These are phyloP conservation scores for Saturnispora saitoi DNA, from an alignment of 805 yeast species.

Conservation along the genomic window DNA sequence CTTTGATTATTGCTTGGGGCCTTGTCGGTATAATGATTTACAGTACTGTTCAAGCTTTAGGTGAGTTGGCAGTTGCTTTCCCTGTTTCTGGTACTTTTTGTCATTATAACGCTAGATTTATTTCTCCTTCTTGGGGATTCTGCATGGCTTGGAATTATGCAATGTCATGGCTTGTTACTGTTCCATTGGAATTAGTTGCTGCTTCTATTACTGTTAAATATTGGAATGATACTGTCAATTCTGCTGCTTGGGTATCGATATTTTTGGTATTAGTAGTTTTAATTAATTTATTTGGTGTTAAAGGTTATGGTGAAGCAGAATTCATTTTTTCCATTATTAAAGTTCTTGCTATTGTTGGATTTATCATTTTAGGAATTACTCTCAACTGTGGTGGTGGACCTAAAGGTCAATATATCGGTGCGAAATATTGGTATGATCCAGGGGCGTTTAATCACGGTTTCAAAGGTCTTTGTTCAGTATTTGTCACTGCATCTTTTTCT, in stretches of 20 bases:
- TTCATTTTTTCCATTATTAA: constrained; percentile 44
- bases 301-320: constrained; percentile 61
- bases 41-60: constrained; percentile 51
- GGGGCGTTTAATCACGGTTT: constrained; percentile 42
- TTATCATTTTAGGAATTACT: constrained; percentile 43
- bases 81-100: constrained; percentile 53
- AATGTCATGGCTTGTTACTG: constrained; percentile 40
- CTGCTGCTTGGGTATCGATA: constrained; percentile 46
- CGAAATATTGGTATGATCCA: constrained; percentile 48
- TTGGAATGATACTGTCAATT: constrained; percentile 36
- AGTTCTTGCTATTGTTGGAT: constrained; percentile 47
- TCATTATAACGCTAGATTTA: constrained; percentile 46
- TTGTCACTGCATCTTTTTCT: constrained; percentile 51
- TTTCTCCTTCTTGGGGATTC: constrained; percentile 50
- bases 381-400: constrained; percentile 56
- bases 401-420: constrained; percentile 46
- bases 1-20: constrained; percentile 47
- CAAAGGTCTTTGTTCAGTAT: constrained; percentile 52
- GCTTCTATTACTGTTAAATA: constrained; percentile 40
- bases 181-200: constrained; percentile 45
- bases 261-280: constrained; percentile 40
- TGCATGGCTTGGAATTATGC: constrained; percentile 51
- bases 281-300: constrained; percentile 50
- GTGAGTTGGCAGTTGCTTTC: constrained; percentile 51
- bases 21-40: constrained; percentile 50